Conservation (phyloP, 495 filamentous ascomycete genomes). For the Podospora comata region DNA sequence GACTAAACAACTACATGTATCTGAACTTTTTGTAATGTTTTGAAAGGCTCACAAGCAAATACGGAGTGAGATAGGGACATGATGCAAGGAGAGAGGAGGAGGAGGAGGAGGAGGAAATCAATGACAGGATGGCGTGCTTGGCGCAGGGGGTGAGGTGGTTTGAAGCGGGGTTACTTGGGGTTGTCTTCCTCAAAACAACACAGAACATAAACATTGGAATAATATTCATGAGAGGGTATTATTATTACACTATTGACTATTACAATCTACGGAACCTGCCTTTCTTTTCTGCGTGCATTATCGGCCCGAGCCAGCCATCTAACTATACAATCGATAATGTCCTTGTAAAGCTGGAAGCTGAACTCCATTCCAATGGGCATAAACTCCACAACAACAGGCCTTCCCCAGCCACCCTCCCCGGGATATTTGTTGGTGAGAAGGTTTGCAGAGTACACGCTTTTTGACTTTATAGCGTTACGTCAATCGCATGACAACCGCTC, state of each 20-base stretch:
- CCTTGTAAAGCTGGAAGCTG: not conserved
- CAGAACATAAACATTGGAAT: not conserved
- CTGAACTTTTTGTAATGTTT: not conserved
- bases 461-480: too few relatives aligned
- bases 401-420: too few relatives aligned
- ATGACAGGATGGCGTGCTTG: not conserved
- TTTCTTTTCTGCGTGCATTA: not conserved
- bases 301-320: not conserved
- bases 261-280: not conserved
- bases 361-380: not conserved
- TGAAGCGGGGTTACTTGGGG: too few relatives aligned
- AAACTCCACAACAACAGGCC: too few relatives aligned
- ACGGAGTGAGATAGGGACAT: too few relatives aligned
- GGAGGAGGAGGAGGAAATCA: not conserved
- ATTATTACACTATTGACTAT: not conserved
- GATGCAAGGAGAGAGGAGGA: too few relatives aligned
- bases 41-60: not conserved
- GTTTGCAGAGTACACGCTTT: too few relatives aligned
- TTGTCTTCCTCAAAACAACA: not conserved
- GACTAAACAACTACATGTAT: not conserved
- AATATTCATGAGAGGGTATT: not conserved
- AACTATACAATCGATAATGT: not conserved
- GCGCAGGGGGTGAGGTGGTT: not conserved
- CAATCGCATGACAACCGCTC: too few relatives aligned
- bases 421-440: too few relatives aligned